Conservation (phyloP, 257 asterid species). For the Plantago major region DNA sequence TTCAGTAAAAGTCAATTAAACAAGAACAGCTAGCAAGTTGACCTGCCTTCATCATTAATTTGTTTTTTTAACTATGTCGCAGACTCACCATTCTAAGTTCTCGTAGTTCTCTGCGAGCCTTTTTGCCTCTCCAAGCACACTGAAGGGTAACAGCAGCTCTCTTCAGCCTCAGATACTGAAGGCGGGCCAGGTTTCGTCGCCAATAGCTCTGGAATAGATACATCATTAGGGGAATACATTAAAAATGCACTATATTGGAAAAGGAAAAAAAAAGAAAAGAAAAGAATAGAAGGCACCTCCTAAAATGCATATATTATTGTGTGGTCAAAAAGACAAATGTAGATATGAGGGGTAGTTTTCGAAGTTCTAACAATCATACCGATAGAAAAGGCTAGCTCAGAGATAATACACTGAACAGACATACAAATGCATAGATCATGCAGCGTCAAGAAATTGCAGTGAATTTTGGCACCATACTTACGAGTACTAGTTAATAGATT, state of each 20-base stretch:
- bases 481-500: no score
- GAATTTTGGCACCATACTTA: no score
- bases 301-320: neutral
- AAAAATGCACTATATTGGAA: neutral
- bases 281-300: neutral
- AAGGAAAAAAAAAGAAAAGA: neutral
- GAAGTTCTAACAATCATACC: no score
- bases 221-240: constrained; percentile 10
- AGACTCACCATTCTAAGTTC: constrained; percentile 61
- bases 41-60: constrained; percentile 1
- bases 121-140: constrained; percentile 59
- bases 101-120: constrained; percentile 49
- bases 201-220: constrained; percentile 41
- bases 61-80: neutral
- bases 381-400: no score
- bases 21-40: neutral
- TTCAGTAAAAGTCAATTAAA: constrained; percentile 4
- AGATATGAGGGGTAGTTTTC: no score
- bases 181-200: constrained; percentile 35
- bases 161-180: constrained; percentile 40
- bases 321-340: neutral
- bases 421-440: no score
- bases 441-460: no score
- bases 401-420: no score
- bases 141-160: constrained; percentile 49